Evolutionary conservation across 495 filamentous ascomycete genomes (phyloP).

Genomic region (Aspergillus wentii): DNA sequence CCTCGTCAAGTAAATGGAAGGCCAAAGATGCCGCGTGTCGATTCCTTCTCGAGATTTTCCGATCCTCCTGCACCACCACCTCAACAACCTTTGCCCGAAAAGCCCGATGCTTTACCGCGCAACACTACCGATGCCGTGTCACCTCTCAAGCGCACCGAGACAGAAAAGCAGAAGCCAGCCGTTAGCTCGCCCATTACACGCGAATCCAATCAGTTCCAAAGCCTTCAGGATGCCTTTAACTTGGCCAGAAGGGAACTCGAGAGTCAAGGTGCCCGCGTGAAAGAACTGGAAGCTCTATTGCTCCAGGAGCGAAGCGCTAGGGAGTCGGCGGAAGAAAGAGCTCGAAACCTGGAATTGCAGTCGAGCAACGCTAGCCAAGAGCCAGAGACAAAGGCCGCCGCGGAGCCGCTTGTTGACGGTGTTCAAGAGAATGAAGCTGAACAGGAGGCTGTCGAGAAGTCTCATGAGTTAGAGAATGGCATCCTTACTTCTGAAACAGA

Average conservation of each 20-base stretch:
- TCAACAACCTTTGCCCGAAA: slow-evolving; percentile 85
- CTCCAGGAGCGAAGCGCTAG: slow-evolving; percentile 75
- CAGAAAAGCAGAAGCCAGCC: slow-evolving; percentile 61
- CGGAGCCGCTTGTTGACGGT: slow-evolving; percentile 25
- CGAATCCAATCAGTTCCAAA: slow-evolving; percentile 68
- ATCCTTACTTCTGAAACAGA: slow-evolving; percentile 11
- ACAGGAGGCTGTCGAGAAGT: slow-evolving; percentile 5
- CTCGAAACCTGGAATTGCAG: slow-evolving; percentile 60
- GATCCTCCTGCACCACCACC: slow-evolving; percentile 90
- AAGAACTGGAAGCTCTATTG: slow-evolving; percentile 75
- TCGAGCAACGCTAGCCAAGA: slow-evolving; percentile 13
- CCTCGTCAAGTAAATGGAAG: slow-evolving; percentile 40
- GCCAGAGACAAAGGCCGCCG: slow-evolving; percentile 21
- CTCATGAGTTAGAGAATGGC: slow-evolving; percentile 7
- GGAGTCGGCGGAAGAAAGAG: slow-evolving; percentile 75
- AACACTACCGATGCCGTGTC: slow-evolving; percentile 39
- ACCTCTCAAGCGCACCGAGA: slow-evolving; percentile 65
- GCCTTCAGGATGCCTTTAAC: slow-evolving; percentile 75
- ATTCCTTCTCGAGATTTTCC: slow-evolving; percentile 62
- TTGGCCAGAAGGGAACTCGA: slow-evolving; percentile 77
- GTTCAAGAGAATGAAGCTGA: slow-evolving; percentile 9
- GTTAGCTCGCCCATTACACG: slow-evolving; percentile 58
- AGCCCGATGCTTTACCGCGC: slow-evolving; percentile 64
- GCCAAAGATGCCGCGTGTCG: slow-evolving; percentile 53
- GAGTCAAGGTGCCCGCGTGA: slow-evolving; percentile 68